Percentiles rank a stretch among this genome's conserved stretches.
Conservation (phyloP, 164 flowering plant species). For the Kingdonia uniflora region DNA sequence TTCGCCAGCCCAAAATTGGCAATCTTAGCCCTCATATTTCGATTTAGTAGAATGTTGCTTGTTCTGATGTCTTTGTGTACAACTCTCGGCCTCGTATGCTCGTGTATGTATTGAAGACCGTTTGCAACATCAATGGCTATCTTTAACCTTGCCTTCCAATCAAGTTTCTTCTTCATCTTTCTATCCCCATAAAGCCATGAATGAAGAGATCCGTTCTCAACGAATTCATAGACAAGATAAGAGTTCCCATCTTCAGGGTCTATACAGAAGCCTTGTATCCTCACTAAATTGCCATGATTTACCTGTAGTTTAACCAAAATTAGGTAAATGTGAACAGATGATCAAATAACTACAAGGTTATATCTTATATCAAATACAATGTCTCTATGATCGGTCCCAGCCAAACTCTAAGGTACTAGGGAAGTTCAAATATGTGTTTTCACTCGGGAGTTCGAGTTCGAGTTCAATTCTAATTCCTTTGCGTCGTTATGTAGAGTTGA, state of each 20-base stretch:
- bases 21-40: conserved; percentile 74
- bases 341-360: no score
- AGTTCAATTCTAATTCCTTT: no score
- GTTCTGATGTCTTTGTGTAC: conserved; percentile 88
- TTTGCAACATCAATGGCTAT: conserved; percentile 81
- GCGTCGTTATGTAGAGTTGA: no score
- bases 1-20: conserved; percentile 90
- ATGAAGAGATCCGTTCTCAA: conserved; percentile 76
- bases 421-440: no score
- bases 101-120: conserved; percentile 85
- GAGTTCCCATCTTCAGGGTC: conserved; percentile 63
- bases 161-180: conserved; percentile 21
- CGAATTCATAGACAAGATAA: conserved; percentile 68
- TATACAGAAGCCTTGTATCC: conserved; percentile 79
- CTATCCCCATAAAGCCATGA: conserved; percentile 53
- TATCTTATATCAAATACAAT: no score
- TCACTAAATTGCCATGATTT: conserved; percentile 86
- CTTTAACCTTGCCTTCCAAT: conserved; percentile 65
- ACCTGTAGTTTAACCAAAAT: conserved; percentile 31
- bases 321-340: no score
- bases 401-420: no score
- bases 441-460: no score
- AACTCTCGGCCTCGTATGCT: conserved; percentile 72
- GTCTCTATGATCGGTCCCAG: no score
- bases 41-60: conserved; percentile 81